Conservation (phyloP, 371 early-diverging fungal species). For the Mucor irregularis region DNA sequence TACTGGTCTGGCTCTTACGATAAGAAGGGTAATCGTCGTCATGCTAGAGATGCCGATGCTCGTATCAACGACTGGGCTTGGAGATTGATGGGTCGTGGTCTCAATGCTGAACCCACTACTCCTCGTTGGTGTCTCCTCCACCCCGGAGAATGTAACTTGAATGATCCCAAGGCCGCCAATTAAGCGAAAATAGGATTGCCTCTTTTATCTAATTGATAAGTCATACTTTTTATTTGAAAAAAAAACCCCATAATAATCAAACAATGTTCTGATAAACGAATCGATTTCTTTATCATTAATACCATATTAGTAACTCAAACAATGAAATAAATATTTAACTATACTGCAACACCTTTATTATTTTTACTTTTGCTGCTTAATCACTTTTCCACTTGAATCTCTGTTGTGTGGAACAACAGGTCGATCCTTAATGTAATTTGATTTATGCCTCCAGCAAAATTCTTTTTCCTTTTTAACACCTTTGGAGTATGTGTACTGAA, state of each 20-base stretch:
- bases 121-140: slow-evolving; percentile 73
- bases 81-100: slow-evolving; percentile 68
- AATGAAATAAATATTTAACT: no score
- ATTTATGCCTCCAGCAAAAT: slow-evolving; percentile 21
- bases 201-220: no score
- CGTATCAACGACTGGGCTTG: slow-evolving; percentile 45
- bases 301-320: no score
- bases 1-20: slow-evolving; percentile 76
- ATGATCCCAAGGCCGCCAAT: slow-evolving; percentile 1
- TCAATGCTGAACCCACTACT: slow-evolving; percentile 65
- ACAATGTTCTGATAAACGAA: no score
- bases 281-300: no score
- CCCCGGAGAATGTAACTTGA: slow-evolving; percentile 56
- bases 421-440: slow-evolving; percentile 18
- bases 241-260: no score
- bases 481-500: slow-evolving; percentile 71
- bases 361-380: no score
- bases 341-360: no score
- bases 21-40: slow-evolving; percentile 44
- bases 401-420: no score
- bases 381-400: no score
- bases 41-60: slow-evolving; percentile 25
- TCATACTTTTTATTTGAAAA: no score
- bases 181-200: not conserved
- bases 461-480: slow-evolving; percentile 19